phyloP scores from a whole-genome alignment of 1,284 basidiomycete species.

The Austroboletus novae-zelandiae region DNA sequence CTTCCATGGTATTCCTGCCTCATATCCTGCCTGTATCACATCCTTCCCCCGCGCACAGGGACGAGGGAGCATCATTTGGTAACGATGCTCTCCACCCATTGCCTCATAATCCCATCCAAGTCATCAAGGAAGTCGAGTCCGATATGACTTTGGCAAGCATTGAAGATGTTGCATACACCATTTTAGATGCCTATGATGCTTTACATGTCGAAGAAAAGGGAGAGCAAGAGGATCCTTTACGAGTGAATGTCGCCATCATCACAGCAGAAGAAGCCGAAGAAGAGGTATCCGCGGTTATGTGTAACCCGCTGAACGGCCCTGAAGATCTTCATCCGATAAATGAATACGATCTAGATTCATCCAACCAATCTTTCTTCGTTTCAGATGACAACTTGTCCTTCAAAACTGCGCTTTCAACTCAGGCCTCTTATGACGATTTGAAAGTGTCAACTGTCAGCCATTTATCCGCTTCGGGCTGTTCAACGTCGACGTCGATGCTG shows the following conservation, averaged over 20 bases:
- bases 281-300: neutral
- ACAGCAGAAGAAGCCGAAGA: constrained; percentile 4
- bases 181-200: constrained; percentile 19
- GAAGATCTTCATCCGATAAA: constrained; percentile 11
- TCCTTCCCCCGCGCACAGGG: constrained; percentile 10
- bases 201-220: constrained; percentile 10
- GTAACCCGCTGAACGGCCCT: neutral
- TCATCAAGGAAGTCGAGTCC: constrained; percentile 13
- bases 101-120: constrained; percentile 3
- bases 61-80: constrained; percentile 12
- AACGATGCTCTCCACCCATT: constrained; percentile 6
- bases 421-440: constrained; percentile 23
- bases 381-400: constrained; percentile 26
- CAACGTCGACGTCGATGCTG: constrained; percentile 19
- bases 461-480: constrained; percentile 16
- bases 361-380: constrained; percentile 14
- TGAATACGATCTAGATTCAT: constrained; percentile 11
- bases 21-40: constrained; percentile 15
- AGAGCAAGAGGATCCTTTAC: constrained; percentile 3
- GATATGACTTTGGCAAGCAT: constrained; percentile 14
- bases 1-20: constrained; percentile 42
- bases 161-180: constrained; percentile 16
- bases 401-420: constrained; percentile 26
- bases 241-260: neutral
- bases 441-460: constrained; percentile 16